phyloP scores from a whole-genome alignment of 2,329 filamentous ascomycete genomes.

The Magnaporthiopsis poae region DNA sequence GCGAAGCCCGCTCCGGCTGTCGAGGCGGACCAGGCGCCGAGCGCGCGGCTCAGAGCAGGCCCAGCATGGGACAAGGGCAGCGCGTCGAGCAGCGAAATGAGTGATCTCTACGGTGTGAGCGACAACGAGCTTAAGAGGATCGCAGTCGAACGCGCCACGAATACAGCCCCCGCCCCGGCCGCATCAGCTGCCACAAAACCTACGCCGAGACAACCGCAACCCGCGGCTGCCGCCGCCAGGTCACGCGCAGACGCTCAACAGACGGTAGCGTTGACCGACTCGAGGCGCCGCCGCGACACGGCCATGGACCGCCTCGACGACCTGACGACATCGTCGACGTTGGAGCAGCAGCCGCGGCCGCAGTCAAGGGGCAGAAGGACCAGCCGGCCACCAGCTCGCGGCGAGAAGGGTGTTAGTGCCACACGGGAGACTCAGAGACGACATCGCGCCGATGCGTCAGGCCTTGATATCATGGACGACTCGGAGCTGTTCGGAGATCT shows the following conservation, averaged over 20 bases:
- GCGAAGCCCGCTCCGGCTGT: slow-evolving; percentile 6
- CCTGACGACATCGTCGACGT: slow-evolving; percentile 19
- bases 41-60: slow-evolving; percentile 10
- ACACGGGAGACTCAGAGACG: slow-evolving; percentile 14
- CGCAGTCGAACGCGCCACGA: slow-evolving; percentile 11
- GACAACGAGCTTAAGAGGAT: slow-evolving; percentile 24
- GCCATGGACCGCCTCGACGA: slow-evolving; percentile 28
- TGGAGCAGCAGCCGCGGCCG: slow-evolving; percentile 9
- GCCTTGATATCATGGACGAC: slow-evolving; percentile 37
- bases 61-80: slow-evolving; percentile 2
- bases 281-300: slow-evolving; percentile 24
- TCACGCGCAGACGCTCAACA: slow-evolving; percentile 12
- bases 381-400: slow-evolving; percentile 25
- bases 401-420: slow-evolving; percentile 26
- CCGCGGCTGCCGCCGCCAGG: slow-evolving; percentile 4
- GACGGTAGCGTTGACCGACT: slow-evolving; percentile 16
- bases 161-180: slow-evolving; percentile 8
- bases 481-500: slow-evolving; percentile 36
- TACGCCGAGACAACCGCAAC: neutral
- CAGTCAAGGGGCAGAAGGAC: slow-evolving; percentile 8
- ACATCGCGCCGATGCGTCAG: slow-evolving; percentile 30
- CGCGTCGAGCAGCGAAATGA: slow-evolving; percentile 14
- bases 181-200: slow-evolving; percentile 9
- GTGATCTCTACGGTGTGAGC: slow-evolving; percentile 26
- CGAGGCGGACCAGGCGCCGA: slow-evolving; percentile 4